phyloP scores from a whole-genome alignment of 2,329 filamentous ascomycete species.

The Xylaria sp. region DNA sequence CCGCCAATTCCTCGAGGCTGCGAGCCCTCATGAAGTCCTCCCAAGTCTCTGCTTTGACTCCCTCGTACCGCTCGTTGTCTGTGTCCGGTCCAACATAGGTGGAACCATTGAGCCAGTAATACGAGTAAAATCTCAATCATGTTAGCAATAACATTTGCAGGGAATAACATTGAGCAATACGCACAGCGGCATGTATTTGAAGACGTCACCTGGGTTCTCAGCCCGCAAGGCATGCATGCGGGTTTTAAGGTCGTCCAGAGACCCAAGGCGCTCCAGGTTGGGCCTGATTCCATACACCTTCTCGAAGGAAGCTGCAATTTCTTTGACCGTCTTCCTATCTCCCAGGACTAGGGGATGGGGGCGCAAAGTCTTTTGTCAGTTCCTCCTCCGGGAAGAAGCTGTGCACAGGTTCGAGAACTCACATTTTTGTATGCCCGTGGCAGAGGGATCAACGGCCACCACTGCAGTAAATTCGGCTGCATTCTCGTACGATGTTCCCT shows the following conservation, averaged over 20 bases:
- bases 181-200: slow-evolving; percentile 17
- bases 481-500: slow-evolving; percentile 42
- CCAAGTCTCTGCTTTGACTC: slow-evolving; percentile 17
- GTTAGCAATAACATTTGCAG: not conserved
- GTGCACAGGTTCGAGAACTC: no score
- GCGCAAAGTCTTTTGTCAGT: no score
- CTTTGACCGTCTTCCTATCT: slow-evolving; percentile 2
- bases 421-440: slow-evolving; percentile 11
- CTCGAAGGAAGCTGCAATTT: slow-evolving; percentile 15
- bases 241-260: slow-evolving; percentile 15
- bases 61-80: slow-evolving; percentile 19
- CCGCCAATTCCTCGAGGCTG: slow-evolving; percentile 2
- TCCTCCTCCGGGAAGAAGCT: no score
- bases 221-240: slow-evolving; percentile 11
- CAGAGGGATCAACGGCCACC: slow-evolving; percentile 23
- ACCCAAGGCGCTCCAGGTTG: slow-evolving; percentile 16
- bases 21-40: slow-evolving; percentile 13
- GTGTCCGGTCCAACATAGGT: slow-evolving; percentile 9
- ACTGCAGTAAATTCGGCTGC: slow-evolving; percentile 42
- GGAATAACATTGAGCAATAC: not conserved
- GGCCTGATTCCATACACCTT: slow-evolving; percentile 16
- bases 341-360: slow-evolving; percentile 16
- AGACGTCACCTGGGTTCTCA: slow-evolving; percentile 7
- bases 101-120: slow-evolving; percentile 15
- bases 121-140: slow-evolving; percentile 14